Evolutionary conservation across 192 early-diverging fungal species (phyloP).

Genomic region (Entrophospora sp.): DNA sequence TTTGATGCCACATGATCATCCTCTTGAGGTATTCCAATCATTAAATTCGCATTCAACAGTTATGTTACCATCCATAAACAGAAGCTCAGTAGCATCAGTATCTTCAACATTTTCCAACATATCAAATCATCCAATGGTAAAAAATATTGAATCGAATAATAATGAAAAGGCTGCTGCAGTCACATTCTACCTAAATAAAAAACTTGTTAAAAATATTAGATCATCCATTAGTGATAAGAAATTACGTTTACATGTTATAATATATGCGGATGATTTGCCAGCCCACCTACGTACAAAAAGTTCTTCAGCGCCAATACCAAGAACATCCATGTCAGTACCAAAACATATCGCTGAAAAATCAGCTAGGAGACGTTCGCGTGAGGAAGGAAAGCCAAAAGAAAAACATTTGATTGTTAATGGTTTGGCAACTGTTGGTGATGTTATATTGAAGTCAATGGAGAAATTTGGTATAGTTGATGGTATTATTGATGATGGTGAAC

Average conservation of each 20-base stretch:
- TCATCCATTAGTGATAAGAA: background rate
- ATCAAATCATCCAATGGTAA: slow-evolving; percentile 5
- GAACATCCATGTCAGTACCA: slow-evolving; percentile 19
- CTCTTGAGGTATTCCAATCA: slow-evolving; percentile 44
- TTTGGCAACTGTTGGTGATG: slow-evolving; percentile 32
- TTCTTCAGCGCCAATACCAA: too few relatives aligned
- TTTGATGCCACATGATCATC: slow-evolving; percentile 41
- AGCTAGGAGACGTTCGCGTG: slow-evolving; percentile 13
- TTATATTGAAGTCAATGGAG: slow-evolving; percentile 36
- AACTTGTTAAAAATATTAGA: background rate
- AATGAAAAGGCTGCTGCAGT: slow-evolving; percentile 1
- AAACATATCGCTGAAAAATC: slow-evolving; percentile 20
- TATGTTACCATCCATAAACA: slow-evolving; percentile 42
- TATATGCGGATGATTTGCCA: slow-evolving; percentile 18
- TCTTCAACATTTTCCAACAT: slow-evolving; percentile 32
- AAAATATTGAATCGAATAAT: background rate
- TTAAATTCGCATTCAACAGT: slow-evolving; percentile 40
- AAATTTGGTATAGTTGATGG: slow-evolving; percentile 41
- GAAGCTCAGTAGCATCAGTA: slow-evolving; percentile 29
- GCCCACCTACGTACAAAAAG: background rate
- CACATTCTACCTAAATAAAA: slow-evolving; percentile 15
- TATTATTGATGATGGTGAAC: slow-evolving; percentile 32
- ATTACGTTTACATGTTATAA: slow-evolving; percentile 10
- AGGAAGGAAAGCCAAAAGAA: slow-evolving; percentile 20
- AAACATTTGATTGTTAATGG: background rate